A percentile compares a stretch with the other conserved stretches of the same genome.
Evolutionary conservation across 192 early-diverging fungal species (phyloP).

Genomic region (Coemansia sp.): DNA sequence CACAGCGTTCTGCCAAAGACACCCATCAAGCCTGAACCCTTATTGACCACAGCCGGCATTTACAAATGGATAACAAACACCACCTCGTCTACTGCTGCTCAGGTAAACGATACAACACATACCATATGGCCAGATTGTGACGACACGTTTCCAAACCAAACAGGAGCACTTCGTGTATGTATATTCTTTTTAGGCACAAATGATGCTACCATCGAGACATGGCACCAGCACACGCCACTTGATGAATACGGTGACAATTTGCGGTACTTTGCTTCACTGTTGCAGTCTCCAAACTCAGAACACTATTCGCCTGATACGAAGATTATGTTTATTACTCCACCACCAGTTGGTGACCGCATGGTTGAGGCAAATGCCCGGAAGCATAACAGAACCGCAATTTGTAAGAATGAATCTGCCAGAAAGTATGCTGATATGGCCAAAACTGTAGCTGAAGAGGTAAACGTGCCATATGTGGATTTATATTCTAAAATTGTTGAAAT

Average conservation of each 20-base stretch:
- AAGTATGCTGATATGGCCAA: background rate
- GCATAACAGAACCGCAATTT: background rate
- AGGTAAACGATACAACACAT: background rate
- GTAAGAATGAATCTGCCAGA: background rate
- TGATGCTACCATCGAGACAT: background rate
- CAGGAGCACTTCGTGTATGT: background rate
- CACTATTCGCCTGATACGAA: background rate
- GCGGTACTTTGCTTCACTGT: background rate
- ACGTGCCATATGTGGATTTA: background rate
- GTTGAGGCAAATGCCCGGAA: background rate
- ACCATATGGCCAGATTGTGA: slow-evolving; percentile 1
- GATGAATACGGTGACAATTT: background rate
- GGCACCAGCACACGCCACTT: slow-evolving; percentile 2
- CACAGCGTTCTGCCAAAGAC: background rate
- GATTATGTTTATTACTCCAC: background rate
- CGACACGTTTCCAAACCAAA: background rate
- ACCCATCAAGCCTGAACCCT: background rate
- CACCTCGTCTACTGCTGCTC: background rate
- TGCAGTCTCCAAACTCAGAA: background rate
- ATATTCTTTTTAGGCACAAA: slow-evolving; percentile 2
- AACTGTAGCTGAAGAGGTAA: background rate
- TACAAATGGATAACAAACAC: background rate
- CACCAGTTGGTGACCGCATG: background rate
- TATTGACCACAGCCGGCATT: background rate
- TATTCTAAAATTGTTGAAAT: too few species aligned